These are phyloP conservation scores for Cryptococcus sp. DNA, from an alignment of 1,284 basidiomycete genomes.

Conservation along the genomic window DNA sequence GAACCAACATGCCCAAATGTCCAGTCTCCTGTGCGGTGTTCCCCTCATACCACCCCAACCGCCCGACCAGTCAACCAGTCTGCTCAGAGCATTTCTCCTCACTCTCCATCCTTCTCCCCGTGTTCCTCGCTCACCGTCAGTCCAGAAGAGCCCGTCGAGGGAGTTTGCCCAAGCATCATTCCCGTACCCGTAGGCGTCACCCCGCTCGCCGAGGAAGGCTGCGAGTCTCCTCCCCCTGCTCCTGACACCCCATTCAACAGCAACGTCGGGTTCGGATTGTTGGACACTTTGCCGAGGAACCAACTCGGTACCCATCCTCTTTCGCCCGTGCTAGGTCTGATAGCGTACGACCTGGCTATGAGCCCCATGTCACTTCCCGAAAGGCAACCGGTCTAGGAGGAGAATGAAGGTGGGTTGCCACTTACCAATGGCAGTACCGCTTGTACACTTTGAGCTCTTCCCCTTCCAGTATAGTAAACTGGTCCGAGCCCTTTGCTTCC, in stretches of 20 bases:
- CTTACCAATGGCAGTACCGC: constrained; percentile 95
- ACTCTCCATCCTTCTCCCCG: not conserved
- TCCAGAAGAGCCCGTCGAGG: not conserved
- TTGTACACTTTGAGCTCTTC: constrained; percentile 89
- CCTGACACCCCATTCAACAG: too few relatives aligned
- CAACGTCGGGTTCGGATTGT: too few relatives aligned
- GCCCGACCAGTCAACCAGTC: too few relatives aligned
- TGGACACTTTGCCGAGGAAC: constrained; percentile 47
- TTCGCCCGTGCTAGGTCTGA: constrained; percentile 79
- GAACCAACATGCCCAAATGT: too few relatives aligned
- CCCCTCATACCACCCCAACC: too few relatives aligned
- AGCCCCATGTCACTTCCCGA: constrained; percentile 16
- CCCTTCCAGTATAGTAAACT: constrained; percentile 77
- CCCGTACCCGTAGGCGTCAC: not conserved
- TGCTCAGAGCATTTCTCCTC: too few relatives aligned
- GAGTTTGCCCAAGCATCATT: not conserved
- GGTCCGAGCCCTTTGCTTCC: constrained; percentile 80
- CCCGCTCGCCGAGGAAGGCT: too few relatives aligned
- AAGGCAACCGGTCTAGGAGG: constrained; percentile 19
- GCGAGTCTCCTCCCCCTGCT: too few relatives aligned
- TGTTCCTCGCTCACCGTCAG: not conserved
- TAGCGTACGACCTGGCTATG: constrained; percentile 35
- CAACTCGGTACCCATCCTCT: constrained; percentile 79
- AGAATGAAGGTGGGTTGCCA: constrained; percentile 35
- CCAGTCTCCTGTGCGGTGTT: too few relatives aligned